Conservation (phyloP, 106 monocot species). For the Gastrodia elata region DNA sequence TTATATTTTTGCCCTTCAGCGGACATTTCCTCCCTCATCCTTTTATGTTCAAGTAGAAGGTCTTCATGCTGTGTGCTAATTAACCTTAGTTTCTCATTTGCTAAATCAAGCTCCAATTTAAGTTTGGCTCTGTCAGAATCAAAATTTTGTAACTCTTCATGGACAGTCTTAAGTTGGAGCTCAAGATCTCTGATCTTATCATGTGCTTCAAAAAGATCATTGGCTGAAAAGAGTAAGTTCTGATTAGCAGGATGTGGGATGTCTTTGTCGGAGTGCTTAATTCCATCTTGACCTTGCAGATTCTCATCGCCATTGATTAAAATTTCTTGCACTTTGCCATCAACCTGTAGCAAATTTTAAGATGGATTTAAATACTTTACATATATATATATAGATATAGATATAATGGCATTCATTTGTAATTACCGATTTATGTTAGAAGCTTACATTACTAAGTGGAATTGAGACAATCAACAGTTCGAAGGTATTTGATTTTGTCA, state of each 20-base stretch:
- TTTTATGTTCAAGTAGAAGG: slow-evolving; percentile 50
- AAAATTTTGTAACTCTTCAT: slow-evolving; percentile 29
- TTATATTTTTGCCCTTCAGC: slow-evolving; percentile 36
- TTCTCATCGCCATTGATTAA: slow-evolving; percentile 19
- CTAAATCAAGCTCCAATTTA: slow-evolving; percentile 26
- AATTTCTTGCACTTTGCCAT: slow-evolving; percentile 20
- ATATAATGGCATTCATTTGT: too few relatives aligned
- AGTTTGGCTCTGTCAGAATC: slow-evolving; percentile 47
- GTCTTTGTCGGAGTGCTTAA: slow-evolving; percentile 26
- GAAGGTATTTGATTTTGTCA: too few relatives aligned
- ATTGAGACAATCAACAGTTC: too few relatives aligned
- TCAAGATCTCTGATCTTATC: slow-evolving; percentile 36
- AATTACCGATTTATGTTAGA: too few relatives aligned
- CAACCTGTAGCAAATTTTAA: slow-evolving; percentile 26
- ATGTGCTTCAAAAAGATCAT: slow-evolving; percentile 20
- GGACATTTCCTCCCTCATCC: slow-evolving; percentile 38
- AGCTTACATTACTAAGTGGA: too few relatives aligned
- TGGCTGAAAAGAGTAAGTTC: slow-evolving; percentile 2
- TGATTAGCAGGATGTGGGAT: slow-evolving; percentile 35
- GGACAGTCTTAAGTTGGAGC: slow-evolving; percentile 27
- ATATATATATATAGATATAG: too few relatives aligned
- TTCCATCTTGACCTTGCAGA: slow-evolving; percentile 15
- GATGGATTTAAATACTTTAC: too few relatives aligned
- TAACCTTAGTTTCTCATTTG: slow-evolving; percentile 34
- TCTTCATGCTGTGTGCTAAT: slow-evolving; percentile 29